phyloP scores from a whole-genome alignment of 2,329 filamentous ascomycete genomes.

The Trichoderma lentiforme region DNA sequence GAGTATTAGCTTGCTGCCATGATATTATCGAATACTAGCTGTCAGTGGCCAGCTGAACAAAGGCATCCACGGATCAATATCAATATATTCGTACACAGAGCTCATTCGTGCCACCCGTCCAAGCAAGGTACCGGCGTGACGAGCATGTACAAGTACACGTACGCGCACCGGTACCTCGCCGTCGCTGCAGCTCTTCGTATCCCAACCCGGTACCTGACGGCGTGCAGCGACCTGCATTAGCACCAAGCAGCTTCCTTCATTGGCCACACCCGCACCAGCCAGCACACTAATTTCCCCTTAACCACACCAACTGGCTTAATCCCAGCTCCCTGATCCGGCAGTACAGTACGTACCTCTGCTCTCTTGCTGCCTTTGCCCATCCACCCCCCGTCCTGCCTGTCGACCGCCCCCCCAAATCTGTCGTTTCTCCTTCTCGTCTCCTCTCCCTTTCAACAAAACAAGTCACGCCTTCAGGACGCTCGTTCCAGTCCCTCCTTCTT shows the following conservation, averaged over 20 bases:
- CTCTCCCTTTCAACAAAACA: conserved; percentile 41
- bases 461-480: conserved; percentile 36
- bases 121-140: neutral
- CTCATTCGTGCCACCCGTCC: neutral
- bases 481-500: conserved; percentile 42
- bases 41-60: neutral
- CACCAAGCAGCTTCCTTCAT: neutral
- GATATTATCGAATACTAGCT: neutral
- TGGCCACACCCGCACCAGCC: conserved; percentile 11
- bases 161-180: neutral
- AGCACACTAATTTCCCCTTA: conserved; percentile 20
- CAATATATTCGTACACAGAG: neutral
- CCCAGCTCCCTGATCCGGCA: conserved; percentile 15
- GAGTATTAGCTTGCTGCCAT: neutral
- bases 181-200: neutral
- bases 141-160: neutral
- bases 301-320: conserved; percentile 18
- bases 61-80: neutral
- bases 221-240: conserved; percentile 8
- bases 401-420: conserved; percentile 15
- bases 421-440: conserved; percentile 17
- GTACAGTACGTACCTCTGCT: conserved; percentile 12
- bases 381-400: conserved; percentile 1
- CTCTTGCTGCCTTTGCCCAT: neutral
- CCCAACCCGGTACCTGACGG: conserved; percentile 2